Evolutionary conservation across 2,329 filamentous ascomycete species (phyloP), one percentile per base, ranked within the genome.

Genomic region (Beauveria sp.): DNA sequence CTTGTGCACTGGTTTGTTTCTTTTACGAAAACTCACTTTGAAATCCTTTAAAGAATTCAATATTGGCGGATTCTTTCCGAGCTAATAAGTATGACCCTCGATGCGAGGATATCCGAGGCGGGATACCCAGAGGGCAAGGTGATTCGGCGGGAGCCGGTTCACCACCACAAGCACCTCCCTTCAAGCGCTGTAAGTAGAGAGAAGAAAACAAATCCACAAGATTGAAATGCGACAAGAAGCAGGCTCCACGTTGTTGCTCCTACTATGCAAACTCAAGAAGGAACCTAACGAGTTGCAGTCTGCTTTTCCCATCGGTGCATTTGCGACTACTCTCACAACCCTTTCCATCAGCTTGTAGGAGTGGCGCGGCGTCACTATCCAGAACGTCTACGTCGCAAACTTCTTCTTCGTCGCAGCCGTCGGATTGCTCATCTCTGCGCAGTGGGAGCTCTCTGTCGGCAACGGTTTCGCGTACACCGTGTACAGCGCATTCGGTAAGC

Each of bases 341-440:
- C 70, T 84, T 1, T 82, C 80, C 0, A 69, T 83, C 1, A 76
- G 76, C n/a, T 67, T 84, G 54, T 83, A 84, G 80, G 81, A 81
- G 66, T 83, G 75, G 72, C 73, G 82, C 43, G 79, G 78, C 9
- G 75, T 84, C 0, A 77, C 75, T 0, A 78, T 73, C 2, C 76
- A 74, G 1, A 83, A 82, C 58, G 78, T 80, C 2, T 83, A 78
- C 64, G 75, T 84, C 42, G 81, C 74, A 4, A 81, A 83, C 63
- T 81, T 83, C 70, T 83, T 82, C 71, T 82, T 81, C 63, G 65
- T 72, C 20, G 71, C 73, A 9, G 79, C 77, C 0, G 75, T 84
- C 56, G 81, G 80, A 0, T 74, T 85, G 63, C 72, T 84, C 0
- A 71, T 85, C 1, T 79, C 80, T 0, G 81, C 82, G 5, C 80